phyloP scores from a whole-genome alignment of 2,329 filamentous ascomycete genomes.

The Apiospora saccharicola region DNA sequence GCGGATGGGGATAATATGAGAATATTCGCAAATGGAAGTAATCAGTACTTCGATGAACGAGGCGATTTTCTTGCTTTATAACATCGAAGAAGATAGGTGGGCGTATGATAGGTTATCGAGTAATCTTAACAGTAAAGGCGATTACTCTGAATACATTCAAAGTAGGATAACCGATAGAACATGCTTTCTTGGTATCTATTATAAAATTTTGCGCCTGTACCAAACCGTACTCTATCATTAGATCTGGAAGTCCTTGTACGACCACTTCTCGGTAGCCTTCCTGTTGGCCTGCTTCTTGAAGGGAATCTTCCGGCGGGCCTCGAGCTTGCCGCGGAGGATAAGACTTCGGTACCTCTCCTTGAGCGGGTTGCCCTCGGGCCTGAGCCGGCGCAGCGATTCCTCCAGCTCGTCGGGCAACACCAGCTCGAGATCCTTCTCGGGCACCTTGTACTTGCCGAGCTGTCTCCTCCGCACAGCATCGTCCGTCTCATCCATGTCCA shows the following conservation, averaged over 20 bases:
- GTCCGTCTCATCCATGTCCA: constrained; percentile 66
- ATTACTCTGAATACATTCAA: not conserved
- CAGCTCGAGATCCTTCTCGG: constrained; percentile 81
- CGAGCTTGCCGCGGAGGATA: constrained; percentile 87
- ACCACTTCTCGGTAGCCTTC: constrained; percentile 94
- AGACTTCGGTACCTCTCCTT: constrained; percentile 91
- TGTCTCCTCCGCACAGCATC: constrained; percentile 72
- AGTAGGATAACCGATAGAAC: not conserved
- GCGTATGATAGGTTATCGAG: not conserved
- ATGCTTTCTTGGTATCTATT: constrained; percentile 19
- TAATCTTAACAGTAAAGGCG: no score
- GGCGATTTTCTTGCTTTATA: not conserved
- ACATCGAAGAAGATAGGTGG: not conserved
- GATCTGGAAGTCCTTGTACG: constrained; percentile 89
- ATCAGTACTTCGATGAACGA: no score
- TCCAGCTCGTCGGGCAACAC: constrained; percentile 84
- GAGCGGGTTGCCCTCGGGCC: constrained; percentile 94
- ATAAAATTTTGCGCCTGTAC: not conserved
- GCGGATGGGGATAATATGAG: not conserved
- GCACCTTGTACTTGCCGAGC: constrained; percentile 76
- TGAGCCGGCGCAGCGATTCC: constrained; percentile 80
- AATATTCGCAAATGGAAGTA: not conserved
- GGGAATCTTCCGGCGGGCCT: constrained; percentile 78
- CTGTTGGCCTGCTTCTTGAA: constrained; percentile 84
- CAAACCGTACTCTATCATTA: not conserved